Conservation (phyloP, 139 green algal species). For the Astrephomene gubernaculifera region DNA sequence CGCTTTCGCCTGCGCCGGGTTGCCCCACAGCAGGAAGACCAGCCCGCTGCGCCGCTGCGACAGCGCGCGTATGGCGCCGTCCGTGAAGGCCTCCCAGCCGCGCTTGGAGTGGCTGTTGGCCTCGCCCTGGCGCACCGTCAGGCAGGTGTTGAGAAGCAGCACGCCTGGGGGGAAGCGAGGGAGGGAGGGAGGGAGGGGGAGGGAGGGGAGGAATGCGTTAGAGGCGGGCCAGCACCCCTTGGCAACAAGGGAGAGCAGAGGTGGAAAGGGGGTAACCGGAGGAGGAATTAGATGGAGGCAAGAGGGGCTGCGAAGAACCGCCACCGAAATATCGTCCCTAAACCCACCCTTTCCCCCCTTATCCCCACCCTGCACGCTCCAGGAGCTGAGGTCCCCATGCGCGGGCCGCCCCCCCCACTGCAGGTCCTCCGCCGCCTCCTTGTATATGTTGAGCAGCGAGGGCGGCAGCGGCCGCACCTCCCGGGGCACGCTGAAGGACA, state of each 20-base stretch:
- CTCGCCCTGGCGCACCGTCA: constrained; percentile 89
- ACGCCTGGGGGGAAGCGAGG: constrained; percentile 69
- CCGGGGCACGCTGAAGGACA: constrained; percentile 94
- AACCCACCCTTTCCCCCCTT: too few species aligned
- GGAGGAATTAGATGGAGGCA: too few species aligned
- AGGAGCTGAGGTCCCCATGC: constrained; percentile 27
- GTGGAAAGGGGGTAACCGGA: too few species aligned
- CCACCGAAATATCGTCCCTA: too few species aligned
- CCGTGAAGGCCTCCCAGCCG: constrained; percentile 88
- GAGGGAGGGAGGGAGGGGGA: neutral
- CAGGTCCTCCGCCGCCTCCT: constrained; percentile 49
- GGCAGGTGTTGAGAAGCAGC: constrained; percentile 94
- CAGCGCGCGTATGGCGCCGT: constrained; percentile 83
- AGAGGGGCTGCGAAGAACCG: too few species aligned
- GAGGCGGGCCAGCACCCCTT: too few species aligned
- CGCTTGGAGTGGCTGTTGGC: constrained; percentile 84
- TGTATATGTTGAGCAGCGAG: constrained; percentile 89
- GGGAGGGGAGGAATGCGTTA: neutral
- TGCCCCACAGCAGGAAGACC: constrained; percentile 95
- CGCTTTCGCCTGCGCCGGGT: constrained; percentile 64
- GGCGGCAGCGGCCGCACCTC: constrained; percentile 66
- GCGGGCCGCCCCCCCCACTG: constrained; percentile 19
- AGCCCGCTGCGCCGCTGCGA: constrained; percentile 69
- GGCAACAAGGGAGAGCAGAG: too few species aligned
- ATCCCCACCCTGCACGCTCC: constrained; percentile 38